Evolutionary conservation across 305 asterid species (phyloP).

Genomic region (Ilex paraguariensis): DNA sequence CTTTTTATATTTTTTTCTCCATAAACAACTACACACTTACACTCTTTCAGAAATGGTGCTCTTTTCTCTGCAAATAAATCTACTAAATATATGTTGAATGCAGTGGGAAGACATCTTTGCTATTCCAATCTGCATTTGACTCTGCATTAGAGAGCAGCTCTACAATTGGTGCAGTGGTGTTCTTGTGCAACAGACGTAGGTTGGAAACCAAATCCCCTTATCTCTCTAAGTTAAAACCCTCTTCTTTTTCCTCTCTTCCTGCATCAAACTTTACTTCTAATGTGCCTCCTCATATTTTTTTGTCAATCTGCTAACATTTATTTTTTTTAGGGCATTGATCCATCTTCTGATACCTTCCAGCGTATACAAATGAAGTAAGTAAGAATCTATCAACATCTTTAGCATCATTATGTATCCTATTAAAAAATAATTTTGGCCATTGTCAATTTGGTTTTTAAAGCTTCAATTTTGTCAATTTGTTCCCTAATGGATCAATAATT

Average conservation of each 20-base stretch:
- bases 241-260: background rate
- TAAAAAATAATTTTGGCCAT: too few species aligned
- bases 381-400: background rate
- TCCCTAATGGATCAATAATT: too few species aligned
- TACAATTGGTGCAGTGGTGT: conserved; percentile 32
- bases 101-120: conserved; percentile 87
- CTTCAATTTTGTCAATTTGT: too few species aligned
- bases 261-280: too few species aligned
- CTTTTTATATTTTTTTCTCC: background rate
- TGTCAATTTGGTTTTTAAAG: too few species aligned
- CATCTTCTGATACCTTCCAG: conserved; percentile 53
- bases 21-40: too few species aligned
- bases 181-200: conserved; percentile 65
- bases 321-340: conserved; percentile 58
- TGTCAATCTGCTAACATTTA: too few species aligned
- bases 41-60: too few species aligned
- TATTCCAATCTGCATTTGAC: conserved; percentile 76
- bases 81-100: background rate
- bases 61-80: background rate
- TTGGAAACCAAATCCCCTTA: conserved; percentile 54
- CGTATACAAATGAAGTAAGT: conserved; percentile 65
- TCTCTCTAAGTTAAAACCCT: conserved; percentile 54
- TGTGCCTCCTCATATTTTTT: too few species aligned
- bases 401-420: background rate
- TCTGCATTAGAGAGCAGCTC: conserved; percentile 5